Base-by-base conservation (phyloP, 306 rosid genomes). In the Vicia faba region DNA sequence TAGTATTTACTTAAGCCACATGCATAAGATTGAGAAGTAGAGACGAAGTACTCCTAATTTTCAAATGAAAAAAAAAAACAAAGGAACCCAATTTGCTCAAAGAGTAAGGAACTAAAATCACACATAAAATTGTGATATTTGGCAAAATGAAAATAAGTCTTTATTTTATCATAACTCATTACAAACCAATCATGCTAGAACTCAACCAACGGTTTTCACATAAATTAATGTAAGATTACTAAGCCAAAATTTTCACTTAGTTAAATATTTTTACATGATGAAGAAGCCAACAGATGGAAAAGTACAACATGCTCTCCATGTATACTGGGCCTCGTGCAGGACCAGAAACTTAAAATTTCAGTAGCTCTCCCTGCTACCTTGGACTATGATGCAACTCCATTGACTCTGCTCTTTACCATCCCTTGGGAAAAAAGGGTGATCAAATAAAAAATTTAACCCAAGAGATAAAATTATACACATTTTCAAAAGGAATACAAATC, bases 391-490 rank as follows among this genome's bases (percentile, higher is more conserved):
- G 73, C 74, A 78, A 59, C 68, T 55, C 76, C 82, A 66, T 35
- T 39, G 31, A 73, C 45, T 73, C 83, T 69, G 49, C 82, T 72
- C 75, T 71, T 81, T 73, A 70, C 57, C 66, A 75, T 31, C 64
- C 70, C 82, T 62, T 64, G 49, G 81, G 65, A 41, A 72, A 80
- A 79, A 35, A 71, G 76, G 80, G 68, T 70, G 71, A 71, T 68
- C 56, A 64, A 31, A 78, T 58, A 68, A 77, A 71, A 56, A 74
- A 41, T 50, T 75, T 83, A 73, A 82, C 78, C 81, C 92, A 80
- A 68, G 39, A 40, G 64, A 43, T 74, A 67, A 72, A 72, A 60
- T 74, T 84, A 83, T 92, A 83, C 86, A 89, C 96, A 84, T 87
- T 81, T 83, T 76, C 46, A 64, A 73, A 76, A 36, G 84, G 76